Base-by-base conservation (phyloP, 176 grass and related monocot species). In the Avena atlantica region DNA sequence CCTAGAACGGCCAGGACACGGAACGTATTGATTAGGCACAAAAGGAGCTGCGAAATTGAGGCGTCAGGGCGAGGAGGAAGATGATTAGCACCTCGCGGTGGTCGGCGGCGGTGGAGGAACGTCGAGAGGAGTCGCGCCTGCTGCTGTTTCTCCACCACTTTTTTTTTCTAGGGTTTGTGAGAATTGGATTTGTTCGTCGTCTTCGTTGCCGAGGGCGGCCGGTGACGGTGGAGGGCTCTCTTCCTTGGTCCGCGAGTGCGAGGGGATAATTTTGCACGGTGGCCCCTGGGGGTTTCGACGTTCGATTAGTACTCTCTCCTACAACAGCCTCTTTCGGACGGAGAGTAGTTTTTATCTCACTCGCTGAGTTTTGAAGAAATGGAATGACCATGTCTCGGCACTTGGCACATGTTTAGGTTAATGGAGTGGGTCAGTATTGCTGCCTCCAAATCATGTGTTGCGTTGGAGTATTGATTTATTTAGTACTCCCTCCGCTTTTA, bases 81-180 rank as follows among this genome's bases (percentile, higher is more conserved):
- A 53, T 27, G 80, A 53, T 5, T 12, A n/a, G 65, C 51, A 70
- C 80, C 65, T 82, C 49, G 65, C 12, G 49, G 64, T 82, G 49
- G 80, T 40, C 64, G 49, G 76, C 76, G 76, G 29, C 29, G 76
- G 63, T 6, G 80, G 80, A 9, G 27, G 12, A 3, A 19, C 62
- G 62, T 53, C 45, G 80, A 21, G 62, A 82, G 47, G 63, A 69
- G 80, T 27, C 48, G 23, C 27, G 49, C 52, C 80, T 82, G 12
- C 63, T 36, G 6, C 63, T 20, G 6, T 1, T 7, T 19, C 61
- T 34, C 25, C 50, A 3, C 70, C 70, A 7, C 42, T 65, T 67
- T 51, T 27, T 27, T 66, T 13, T 50, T 16, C 79, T 82, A 82
- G 63, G 80, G 80, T 53, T 82, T 70, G 64, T 49, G 11, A 79